A percentile compares a stretch with the other conserved stretches of the same genome.
phyloP scores from a whole-genome alignment of 169 alveolate genomes.

The Cryptosporidium baileyi region DNA sequence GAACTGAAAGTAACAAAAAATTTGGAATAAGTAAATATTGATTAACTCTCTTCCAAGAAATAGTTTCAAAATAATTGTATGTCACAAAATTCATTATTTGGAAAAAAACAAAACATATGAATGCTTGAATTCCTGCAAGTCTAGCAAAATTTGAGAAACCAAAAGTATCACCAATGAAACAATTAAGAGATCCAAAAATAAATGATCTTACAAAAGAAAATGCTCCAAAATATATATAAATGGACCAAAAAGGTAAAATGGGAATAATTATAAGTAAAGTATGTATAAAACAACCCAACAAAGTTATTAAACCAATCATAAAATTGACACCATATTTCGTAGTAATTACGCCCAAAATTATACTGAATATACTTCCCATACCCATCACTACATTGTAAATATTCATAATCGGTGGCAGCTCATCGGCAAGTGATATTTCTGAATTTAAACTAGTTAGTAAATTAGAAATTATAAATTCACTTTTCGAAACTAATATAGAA shows the following conservation, averaged over 20 bases:
- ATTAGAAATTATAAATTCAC: slow-evolving; percentile 46
- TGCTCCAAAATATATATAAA: slow-evolving; percentile 61
- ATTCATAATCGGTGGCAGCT: slow-evolving; percentile 18
- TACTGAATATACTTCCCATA: slow-evolving; percentile 59
- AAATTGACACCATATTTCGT: slow-evolving; percentile 65
- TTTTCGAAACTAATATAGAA: slow-evolving; percentile 55
- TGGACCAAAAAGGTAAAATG: slow-evolving; percentile 20
- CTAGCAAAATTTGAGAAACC: slow-evolving; percentile 62
- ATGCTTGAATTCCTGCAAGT: slow-evolving; percentile 67
- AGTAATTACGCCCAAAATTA: slow-evolving; percentile 54
- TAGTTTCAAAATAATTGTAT: slow-evolving; percentile 23
- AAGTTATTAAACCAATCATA: slow-evolving; percentile 32
- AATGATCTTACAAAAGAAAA: slow-evolving; percentile 58
- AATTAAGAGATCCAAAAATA: slow-evolving; percentile 56
- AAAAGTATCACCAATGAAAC: slow-evolving; percentile 68
- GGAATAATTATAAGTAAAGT: slow-evolving; percentile 8
- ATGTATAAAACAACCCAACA: slow-evolving; percentile 64
- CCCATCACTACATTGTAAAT: slow-evolving; percentile 55
- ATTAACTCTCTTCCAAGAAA: slow-evolving; percentile 13
- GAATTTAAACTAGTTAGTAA: neutral
- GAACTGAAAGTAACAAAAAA: slow-evolving; percentile 13
- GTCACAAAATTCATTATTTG: slow-evolving; percentile 46
- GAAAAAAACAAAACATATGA: slow-evolving; percentile 59
- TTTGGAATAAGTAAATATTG: slow-evolving; percentile 34
- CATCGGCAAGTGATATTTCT: neutral